These are phyloP conservation scores for Scenedesmus sp. DNA, from an alignment of 163 green algal species.

Conservation along the genomic window DNA sequence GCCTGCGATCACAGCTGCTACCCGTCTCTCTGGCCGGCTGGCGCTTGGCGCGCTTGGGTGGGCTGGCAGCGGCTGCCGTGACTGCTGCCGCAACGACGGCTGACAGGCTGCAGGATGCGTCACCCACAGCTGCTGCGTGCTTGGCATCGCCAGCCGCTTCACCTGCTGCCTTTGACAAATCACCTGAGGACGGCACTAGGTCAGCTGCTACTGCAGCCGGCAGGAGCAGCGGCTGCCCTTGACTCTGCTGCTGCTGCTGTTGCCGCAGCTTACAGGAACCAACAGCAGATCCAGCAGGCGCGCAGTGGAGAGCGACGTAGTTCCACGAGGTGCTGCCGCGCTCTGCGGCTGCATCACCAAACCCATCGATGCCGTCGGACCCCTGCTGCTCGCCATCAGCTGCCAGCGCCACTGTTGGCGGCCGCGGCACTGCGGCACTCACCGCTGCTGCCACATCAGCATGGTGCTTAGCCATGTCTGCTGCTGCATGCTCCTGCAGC, in stretches of 20 bases:
- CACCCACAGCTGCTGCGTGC: background rate
- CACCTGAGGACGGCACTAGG: background rate
- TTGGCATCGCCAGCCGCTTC: background rate
- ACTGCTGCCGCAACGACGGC: background rate
- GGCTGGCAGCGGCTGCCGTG: background rate
- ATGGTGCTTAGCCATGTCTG: background rate
- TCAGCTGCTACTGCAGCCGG: conserved; percentile 4
- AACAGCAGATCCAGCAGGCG: background rate
- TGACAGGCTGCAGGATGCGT: background rate
- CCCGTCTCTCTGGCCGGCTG: background rate
- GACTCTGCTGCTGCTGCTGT: background rate
- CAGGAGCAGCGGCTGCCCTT: background rate
- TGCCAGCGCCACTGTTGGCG: background rate
- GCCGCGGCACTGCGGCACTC: background rate
- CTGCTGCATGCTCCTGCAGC: background rate
- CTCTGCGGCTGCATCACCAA: background rate
- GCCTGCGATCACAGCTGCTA: background rate
- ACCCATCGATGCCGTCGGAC: background rate
- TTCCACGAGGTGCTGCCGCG: background rate
- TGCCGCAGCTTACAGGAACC: background rate
- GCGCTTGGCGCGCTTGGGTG: background rate
- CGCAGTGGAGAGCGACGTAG: background rate
- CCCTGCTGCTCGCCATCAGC: background rate
- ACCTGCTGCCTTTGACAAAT: background rate
- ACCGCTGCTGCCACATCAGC: background rate